Evolutionary conservation across 805 yeast genomes (phyloP).

Genomic region (Candida andamanensis): DNA sequence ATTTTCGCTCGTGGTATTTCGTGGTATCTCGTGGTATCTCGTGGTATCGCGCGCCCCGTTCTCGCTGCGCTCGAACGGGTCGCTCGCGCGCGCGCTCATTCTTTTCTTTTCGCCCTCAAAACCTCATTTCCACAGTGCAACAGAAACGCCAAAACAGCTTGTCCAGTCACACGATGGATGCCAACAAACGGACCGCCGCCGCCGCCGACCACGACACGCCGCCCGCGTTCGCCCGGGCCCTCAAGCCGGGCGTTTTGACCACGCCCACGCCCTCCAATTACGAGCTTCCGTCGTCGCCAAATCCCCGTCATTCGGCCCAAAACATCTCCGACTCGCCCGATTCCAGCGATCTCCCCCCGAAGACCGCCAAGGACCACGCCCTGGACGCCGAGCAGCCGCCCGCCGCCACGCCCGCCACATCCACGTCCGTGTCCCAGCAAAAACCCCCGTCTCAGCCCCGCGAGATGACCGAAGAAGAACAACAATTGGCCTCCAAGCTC

Average conservation of each 20-base stretch:
- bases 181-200: conserved; percentile 32
- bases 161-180: conserved; percentile 27
- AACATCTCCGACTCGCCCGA: conserved; percentile 39
- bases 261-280: conserved; percentile 40
- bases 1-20: too few relatives aligned
- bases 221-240: conserved; percentile 1
- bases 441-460: conserved; percentile 12
- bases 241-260: conserved; percentile 18
- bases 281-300: conserved; percentile 39
- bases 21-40: too few relatives aligned
- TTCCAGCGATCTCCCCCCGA: too few relatives aligned
- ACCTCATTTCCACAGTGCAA: conserved; percentile 12
- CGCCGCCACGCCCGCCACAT: not conserved
- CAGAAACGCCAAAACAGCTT: conserved; percentile 40
- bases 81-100: too few relatives aligned
- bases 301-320: conserved; percentile 19
- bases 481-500: conserved; percentile 59
- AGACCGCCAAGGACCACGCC: not conserved
- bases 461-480: conserved; percentile 54
- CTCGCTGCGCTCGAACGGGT: too few relatives aligned
- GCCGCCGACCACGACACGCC: not conserved
- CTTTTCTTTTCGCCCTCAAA: not conserved
- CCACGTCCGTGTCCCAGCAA: not conserved
- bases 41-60: too few relatives aligned
- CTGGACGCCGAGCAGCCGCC: not conserved